Evolutionary conservation across 306 rosid genomes (phyloP), one percentile per base, ranked within the genome.

Genomic region (Ormosia emarginata): DNA sequence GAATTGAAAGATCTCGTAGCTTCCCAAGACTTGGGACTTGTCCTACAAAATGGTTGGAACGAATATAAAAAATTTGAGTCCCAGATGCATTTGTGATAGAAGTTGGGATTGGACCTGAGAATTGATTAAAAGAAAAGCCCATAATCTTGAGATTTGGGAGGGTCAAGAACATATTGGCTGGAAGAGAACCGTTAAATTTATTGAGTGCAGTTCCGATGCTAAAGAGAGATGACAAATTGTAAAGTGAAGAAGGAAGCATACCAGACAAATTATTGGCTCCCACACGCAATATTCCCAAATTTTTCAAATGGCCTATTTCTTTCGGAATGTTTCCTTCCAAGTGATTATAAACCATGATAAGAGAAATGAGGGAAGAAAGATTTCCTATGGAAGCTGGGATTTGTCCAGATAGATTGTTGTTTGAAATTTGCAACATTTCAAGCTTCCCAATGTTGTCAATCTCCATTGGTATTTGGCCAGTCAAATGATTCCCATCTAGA

Each of bases 151-250:
- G 69, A 64, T 64, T 64, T 1, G 46, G 47, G 12, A 36, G 11
- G 55, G 55, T 47, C n/a, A 47, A 14, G n/a, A 47, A 47, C 55
- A 47, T 47, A 13, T 47, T 47, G 46, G 47, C 0, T 0, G 46
- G 69, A 17, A 64, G 69, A 36, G 69, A 37, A 36, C 69, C 29
- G 34, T 6, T 64, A 7, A 64, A 10, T 14, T 33, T 9, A 33
- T 64, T 64, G 2, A 0, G 0, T 6, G 11, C 0, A 64, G 7
- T 1, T 0, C 0, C 6, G 1, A 63, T 4, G 1, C 0, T 1
- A 4, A 0, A 0, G 46, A 64, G 24, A 24, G 24, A 24, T 24
- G 24, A 24, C 24, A 24, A 24, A 24, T 24, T 24, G 24, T 24
- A 24, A 24, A 24, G 24, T 24, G 24, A 24, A 24, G 24, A 24